These are phyloP conservation scores for Trichophyton simii DNA, from an alignment of 2,329 filamentous ascomycete species.

Conservation along the genomic window DNA sequence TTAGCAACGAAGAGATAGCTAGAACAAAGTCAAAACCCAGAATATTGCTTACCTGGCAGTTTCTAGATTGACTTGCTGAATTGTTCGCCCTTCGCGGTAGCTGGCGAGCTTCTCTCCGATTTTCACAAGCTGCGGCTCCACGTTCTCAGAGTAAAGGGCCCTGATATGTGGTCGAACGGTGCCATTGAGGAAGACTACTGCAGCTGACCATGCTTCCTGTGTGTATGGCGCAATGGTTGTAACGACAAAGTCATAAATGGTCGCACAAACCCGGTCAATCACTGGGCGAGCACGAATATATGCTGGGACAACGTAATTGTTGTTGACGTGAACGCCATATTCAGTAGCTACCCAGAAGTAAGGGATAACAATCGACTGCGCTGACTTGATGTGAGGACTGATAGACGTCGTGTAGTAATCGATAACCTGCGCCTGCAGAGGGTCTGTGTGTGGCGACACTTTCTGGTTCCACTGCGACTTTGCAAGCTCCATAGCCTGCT, in stretches of 20 bases:
- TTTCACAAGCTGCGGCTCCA: conserved; percentile 85
- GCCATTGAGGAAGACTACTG: conserved; percentile 57
- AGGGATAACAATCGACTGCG: conserved; percentile 47
- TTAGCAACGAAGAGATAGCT: neutral
- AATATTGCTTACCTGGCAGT: conserved; percentile 3
- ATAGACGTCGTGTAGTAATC: conserved; percentile 56
- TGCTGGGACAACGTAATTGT: conserved; percentile 60
- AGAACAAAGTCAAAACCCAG: neutral
- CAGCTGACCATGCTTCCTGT: conserved; percentile 57
- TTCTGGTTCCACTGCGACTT: conserved; percentile 37
- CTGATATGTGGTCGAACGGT: conserved; percentile 71
- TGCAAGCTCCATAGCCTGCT: conserved; percentile 53
- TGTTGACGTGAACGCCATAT: conserved; percentile 55
- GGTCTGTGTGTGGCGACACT: conserved; percentile 60
- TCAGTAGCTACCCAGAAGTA: conserved; percentile 57
- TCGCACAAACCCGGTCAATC: conserved; percentile 53
- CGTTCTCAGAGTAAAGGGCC: conserved; percentile 74
- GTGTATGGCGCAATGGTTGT: conserved; percentile 61
- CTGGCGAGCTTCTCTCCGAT: conserved; percentile 77
- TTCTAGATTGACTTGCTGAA: conserved; percentile 7
- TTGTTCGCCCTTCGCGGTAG: conserved; percentile 40
- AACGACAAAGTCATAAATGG: conserved; percentile 53
- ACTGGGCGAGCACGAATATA: conserved; percentile 67
- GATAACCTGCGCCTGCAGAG: conserved; percentile 38
- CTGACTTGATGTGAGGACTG: conserved; percentile 59